These are phyloP conservation scores for Umbelopsis ramanniana DNA, from an alignment of 192 early-diverging fungal genomes.

Conservation along the genomic window DNA sequence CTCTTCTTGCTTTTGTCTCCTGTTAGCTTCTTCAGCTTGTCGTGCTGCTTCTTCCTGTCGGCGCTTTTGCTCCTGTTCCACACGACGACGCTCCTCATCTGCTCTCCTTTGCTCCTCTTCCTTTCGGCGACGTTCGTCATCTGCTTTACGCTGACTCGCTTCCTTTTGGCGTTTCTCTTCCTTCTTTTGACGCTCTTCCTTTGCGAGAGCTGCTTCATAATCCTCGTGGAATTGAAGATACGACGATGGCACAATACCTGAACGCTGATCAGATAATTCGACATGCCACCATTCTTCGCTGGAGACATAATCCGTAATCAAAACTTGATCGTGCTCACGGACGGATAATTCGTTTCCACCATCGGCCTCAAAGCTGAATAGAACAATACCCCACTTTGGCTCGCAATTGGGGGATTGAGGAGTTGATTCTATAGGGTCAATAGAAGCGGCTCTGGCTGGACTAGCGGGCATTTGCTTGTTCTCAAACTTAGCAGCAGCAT, in stretches of 20 bases:
- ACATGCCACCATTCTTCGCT: constrained; percentile 91
- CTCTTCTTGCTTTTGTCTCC: constrained; percentile 40
- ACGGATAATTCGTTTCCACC: constrained; percentile 90
- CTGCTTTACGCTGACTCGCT: neutral
- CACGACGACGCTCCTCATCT: neutral
- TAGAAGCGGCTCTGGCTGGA: constrained; percentile 15
- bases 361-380: constrained; percentile 86
- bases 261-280: constrained; percentile 50
- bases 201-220: constrained; percentile 28
- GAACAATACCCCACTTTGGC: constrained; percentile 45
- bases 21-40: constrained; percentile 22
- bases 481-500: constrained; percentile 35
- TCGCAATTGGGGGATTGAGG: constrained; percentile 23
- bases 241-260: constrained; percentile 85
- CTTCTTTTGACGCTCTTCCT: constrained; percentile 32
- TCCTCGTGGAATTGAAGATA: constrained; percentile 65
- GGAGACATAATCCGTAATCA: constrained; percentile 83
- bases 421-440: constrained; percentile 21
- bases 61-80: neutral
- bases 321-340: constrained; percentile 77
- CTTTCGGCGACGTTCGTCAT: constrained; percentile 16
- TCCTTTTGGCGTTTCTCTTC: constrained; percentile 28
- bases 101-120: neutral
- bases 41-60: constrained; percentile 39
- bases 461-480: constrained; percentile 38